Percentiles rank a stretch among this genome's conserved stretches.
These are phyloP conservation scores for Allantophomopsis cytisporea DNA, from an alignment of 2,329 filamentous ascomycete genomes.

Conservation along the genomic window DNA sequence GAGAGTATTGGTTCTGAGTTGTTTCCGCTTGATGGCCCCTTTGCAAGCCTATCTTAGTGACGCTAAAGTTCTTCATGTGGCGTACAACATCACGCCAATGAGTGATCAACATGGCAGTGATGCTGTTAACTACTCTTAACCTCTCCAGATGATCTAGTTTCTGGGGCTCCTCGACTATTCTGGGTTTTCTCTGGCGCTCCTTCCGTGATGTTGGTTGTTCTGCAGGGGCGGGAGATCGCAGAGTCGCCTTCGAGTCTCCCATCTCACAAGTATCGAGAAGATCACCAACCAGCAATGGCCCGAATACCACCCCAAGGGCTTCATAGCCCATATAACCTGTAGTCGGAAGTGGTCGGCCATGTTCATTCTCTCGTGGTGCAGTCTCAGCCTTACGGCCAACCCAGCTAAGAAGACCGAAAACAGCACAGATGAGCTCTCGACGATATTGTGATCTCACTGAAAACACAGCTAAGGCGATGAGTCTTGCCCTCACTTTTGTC, in stretches of 20 bases:
- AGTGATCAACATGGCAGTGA: conserved; percentile 51
- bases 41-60: conserved; percentile 3
- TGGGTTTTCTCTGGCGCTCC: conserved; percentile 22
- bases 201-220: conserved; percentile 17
- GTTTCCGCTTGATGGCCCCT: conserved; percentile 1
- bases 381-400: conserved; percentile 44
- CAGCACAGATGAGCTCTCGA: conserved; percentile 50
- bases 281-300: conserved; percentile 47
- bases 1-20: conserved; percentile 3
- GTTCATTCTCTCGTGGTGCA: conserved; percentile 34
- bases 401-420: conserved; percentile 50
- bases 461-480: conserved; percentile 49
- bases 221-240: background rate
- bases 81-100: conserved; percentile 52
- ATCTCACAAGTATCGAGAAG: conserved; percentile 34
- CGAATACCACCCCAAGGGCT: conserved; percentile 50
- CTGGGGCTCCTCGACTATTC: conserved; percentile 9
- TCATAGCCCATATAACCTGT: conserved; percentile 50
- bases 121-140: conserved; percentile 39
- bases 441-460: conserved; percentile 45
- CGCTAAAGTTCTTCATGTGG: conserved; percentile 36
- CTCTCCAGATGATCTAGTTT: conserved; percentile 31
- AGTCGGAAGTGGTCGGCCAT: conserved; percentile 36
- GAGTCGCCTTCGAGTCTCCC: background rate
- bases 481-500: conserved; percentile 42